Conservation (phyloP, 768 basidiomycete species). For the Heimioporus sp. region DNA sequence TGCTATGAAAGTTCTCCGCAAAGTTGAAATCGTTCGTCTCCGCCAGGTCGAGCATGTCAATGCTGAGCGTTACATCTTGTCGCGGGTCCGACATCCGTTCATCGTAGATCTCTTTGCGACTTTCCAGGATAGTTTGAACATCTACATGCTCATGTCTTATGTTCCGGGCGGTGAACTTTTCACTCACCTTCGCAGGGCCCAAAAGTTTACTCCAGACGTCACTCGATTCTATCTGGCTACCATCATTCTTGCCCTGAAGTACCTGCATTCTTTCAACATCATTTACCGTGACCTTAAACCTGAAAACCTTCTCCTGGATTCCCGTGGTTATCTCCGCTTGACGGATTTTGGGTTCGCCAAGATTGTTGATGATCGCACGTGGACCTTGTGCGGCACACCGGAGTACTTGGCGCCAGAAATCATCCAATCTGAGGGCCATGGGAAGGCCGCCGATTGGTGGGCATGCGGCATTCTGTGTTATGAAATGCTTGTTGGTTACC, state of each 20-base stretch:
- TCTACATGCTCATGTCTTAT: slow-evolving; percentile 97
- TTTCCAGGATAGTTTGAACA: slow-evolving; percentile 93
- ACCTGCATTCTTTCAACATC: slow-evolving; percentile 94
- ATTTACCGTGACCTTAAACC: slow-evolving; percentile 99
- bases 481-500: slow-evolving; percentile 98
- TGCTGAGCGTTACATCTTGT: slow-evolving; percentile 91
- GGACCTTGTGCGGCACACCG: slow-evolving; percentile 94
- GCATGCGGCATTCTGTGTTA: slow-evolving; percentile 96
- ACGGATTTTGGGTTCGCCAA: slow-evolving; percentile 99
- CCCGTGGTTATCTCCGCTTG: slow-evolving; percentile 88
- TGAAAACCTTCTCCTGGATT: slow-evolving; percentile 95
- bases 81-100: slow-evolving; percentile 90
- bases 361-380: slow-evolving; percentile 95
- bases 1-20: slow-evolving; percentile 87
- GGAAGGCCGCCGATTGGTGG: slow-evolving; percentile 99
- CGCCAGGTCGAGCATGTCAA: slow-evolving; percentile 99
- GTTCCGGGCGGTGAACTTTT: slow-evolving; percentile 97
- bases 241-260: slow-evolving; percentile 92
- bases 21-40: slow-evolving; percentile 81
- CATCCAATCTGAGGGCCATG: slow-evolving; percentile 96
- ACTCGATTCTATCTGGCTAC: slow-evolving; percentile 97
- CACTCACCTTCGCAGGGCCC: slow-evolving; percentile 91
- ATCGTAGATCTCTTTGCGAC: slow-evolving; percentile 95
- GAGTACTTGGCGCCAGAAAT: slow-evolving; percentile 99
- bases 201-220: slow-evolving; percentile 94